Conservation (phyloP, 768 basidiomycete genomes). For the Albatrellus ellisii region DNA sequence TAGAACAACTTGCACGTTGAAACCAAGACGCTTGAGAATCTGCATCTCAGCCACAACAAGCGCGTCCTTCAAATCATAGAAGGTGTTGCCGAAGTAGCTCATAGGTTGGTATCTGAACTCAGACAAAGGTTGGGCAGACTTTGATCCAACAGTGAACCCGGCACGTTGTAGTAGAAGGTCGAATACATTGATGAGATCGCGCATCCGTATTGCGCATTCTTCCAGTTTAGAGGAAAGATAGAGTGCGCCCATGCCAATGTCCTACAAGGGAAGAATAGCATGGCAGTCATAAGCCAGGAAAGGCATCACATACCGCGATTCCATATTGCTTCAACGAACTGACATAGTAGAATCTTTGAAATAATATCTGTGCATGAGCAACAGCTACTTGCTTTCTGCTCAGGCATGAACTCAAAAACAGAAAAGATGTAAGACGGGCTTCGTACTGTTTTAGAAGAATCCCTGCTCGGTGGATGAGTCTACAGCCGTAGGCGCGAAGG, state of each 20-base stretch:
- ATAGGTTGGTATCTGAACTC: conserved; percentile 63
- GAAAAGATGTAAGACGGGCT: too few species aligned
- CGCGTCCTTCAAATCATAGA: conserved; percentile 91
- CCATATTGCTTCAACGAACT: conserved; percentile 92
- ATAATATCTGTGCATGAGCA: conserved; percentile 91
- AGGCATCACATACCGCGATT: conserved; percentile 53
- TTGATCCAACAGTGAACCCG: conserved; percentile 38
- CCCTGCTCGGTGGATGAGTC: conserved; percentile 91
- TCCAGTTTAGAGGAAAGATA: conserved; percentile 86
- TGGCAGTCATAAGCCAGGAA: background rate
- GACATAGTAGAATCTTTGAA: conserved; percentile 95
- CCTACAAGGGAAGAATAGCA: conserved; percentile 28
- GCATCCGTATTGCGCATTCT: conserved; percentile 82
- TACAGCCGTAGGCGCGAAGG: conserved; percentile 81
- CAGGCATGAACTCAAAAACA: conserved; percentile 3
- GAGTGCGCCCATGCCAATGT: conserved; percentile 80
- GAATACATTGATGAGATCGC: conserved; percentile 91
- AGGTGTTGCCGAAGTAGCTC: conserved; percentile 80
- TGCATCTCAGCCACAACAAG: conserved; percentile 96
- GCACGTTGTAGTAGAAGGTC: conserved; percentile 77
- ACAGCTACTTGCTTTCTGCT: conserved; percentile 93
- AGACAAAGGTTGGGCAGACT: conserved; percentile 22
- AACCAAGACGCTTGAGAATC: conserved; percentile 87
- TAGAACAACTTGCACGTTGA: conserved; percentile 86
- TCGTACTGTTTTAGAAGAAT: conserved; percentile 80